phyloP scores from a whole-genome alignment of 1,284 basidiomycete genomes.

The Leccinum cinnamomeum region DNA sequence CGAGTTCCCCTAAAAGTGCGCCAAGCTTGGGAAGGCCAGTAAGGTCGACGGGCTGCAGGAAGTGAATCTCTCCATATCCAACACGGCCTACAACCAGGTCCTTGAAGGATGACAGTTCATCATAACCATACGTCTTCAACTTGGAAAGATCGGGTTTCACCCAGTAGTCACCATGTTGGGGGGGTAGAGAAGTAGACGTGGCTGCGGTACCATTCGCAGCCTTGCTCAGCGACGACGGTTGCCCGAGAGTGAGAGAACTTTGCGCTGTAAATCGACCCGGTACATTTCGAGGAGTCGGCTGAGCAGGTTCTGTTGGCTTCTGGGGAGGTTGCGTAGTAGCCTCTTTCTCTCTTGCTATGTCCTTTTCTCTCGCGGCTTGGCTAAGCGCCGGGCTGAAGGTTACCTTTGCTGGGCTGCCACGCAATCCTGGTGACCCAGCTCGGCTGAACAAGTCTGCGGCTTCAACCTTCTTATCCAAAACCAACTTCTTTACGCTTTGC shows the following conservation, averaged over 20 bases:
- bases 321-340: constrained; percentile 31
- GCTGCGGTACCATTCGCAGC: constrained; percentile 33
- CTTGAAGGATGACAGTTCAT: constrained; percentile 68
- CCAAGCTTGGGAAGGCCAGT: constrained; percentile 82
- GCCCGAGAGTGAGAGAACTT: constrained; percentile 34
- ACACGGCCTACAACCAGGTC: constrained; percentile 87
- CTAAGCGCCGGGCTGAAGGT: constrained; percentile 73
- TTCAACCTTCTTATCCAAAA: constrained; percentile 81
- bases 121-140: constrained; percentile 68
- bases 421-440: constrained; percentile 45
- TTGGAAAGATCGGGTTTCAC: constrained; percentile 74
- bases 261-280: constrained; percentile 54
- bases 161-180: constrained; percentile 89
- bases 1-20: constrained; percentile 82
- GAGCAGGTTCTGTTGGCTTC: constrained; percentile 30
- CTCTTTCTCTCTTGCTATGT: constrained; percentile 69
- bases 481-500: constrained; percentile 93
- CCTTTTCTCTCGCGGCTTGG: constrained; percentile 70
- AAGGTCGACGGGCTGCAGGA: constrained; percentile 91
- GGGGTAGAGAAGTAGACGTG: constrained; percentile 37
- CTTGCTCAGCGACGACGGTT: constrained; percentile 19
- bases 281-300: constrained; percentile 43
- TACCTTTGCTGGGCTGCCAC: constrained; percentile 50
- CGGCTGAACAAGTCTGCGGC: constrained; percentile 67
- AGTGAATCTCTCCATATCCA: constrained; percentile 89